Percentiles rank a stretch among this genome's conserved stretches.
Evolutionary conservation across 2,329 filamentous ascomycete species (phyloP).

Genomic region (Chrysosporium keratinophilum): DNA sequence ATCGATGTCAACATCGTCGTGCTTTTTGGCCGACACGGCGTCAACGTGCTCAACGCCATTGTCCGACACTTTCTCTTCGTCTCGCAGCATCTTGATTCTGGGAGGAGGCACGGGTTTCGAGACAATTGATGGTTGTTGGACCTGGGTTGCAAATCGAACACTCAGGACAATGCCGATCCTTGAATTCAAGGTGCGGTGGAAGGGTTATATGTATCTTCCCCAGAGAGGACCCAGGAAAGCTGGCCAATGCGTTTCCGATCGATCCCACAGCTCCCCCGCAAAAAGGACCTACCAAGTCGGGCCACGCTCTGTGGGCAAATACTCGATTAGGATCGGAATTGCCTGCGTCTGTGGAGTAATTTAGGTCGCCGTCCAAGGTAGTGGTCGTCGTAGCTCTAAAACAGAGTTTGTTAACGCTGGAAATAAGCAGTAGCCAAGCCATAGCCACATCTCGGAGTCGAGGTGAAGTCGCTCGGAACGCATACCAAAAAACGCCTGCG

Average conservation of each 20-base stretch:
- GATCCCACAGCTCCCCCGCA: constrained; percentile 1
- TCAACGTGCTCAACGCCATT: constrained; percentile 11
- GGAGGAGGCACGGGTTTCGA: neutral
- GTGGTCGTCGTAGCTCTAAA: neutral
- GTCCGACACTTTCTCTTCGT: constrained; percentile 14
- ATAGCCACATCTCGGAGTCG: neutral
- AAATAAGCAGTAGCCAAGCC: neutral
- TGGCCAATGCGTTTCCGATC: neutral
- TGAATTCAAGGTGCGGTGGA: neutral
- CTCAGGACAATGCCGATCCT: neutral
- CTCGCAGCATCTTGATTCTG: constrained; percentile 8
- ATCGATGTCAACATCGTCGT: constrained; percentile 16
- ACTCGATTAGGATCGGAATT: constrained; percentile 5
- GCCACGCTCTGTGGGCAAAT: neutral
- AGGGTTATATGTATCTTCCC: neutral
- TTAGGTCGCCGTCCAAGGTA: neutral
- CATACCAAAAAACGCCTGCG: neutral
- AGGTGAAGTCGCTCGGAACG: constrained; percentile 1
- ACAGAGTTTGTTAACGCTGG: neutral
- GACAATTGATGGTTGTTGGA: neutral
- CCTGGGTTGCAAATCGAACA: neutral
- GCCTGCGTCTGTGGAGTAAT: neutral
- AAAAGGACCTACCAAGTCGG: neutral
- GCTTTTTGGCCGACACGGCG: constrained; percentile 1
- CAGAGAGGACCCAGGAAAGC: neutral